These are phyloP conservation scores for Kwoniella shivajii DNA, from an alignment of 1,284 basidiomycete genomes.

Conservation along the genomic window DNA sequence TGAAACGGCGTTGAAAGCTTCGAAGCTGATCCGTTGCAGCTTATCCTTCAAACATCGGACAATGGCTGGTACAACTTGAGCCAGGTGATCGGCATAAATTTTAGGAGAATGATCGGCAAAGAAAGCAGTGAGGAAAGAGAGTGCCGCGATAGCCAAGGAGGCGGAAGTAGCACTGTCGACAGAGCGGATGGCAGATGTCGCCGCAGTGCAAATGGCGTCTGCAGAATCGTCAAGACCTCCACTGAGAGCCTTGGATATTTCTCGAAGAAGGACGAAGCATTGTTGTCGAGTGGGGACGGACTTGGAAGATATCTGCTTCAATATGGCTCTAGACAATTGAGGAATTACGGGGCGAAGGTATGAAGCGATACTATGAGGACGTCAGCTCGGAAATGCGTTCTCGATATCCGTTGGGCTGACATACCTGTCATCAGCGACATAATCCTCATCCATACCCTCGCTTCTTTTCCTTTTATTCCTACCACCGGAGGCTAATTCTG, in stretches of 20 bases:
- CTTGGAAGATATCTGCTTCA: constrained; percentile 83
- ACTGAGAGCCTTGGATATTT: constrained; percentile 75
- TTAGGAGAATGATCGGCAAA: constrained; percentile 76
- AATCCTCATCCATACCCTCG: constrained; percentile 64
- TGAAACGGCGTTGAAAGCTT: constrained; percentile 67
- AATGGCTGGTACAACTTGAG: constrained; percentile 70
- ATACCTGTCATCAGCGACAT: constrained; percentile 64
- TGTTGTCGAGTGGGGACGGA: constrained; percentile 81
- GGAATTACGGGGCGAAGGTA: constrained; percentile 71
- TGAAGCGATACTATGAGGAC: constrained; percentile 11
- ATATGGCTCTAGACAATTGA: constrained; percentile 73
- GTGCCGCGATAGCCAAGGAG: constrained; percentile 72
- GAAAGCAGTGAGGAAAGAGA: constrained; percentile 82
- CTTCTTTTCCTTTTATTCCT: constrained; percentile 67
- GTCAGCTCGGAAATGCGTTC: not conserved
- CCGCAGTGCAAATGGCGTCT: constrained; percentile 55
- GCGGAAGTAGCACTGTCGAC: constrained; percentile 69
- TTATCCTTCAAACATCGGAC: constrained; percentile 66
- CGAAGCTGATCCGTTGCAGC: constrained; percentile 61
- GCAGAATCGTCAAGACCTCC: constrained; percentile 79
- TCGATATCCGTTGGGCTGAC: constrained; percentile 50
- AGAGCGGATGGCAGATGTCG: constrained; percentile 43
- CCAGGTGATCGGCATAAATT: constrained; percentile 65
- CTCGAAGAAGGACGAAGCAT: constrained; percentile 76
- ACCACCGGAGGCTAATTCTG: constrained; percentile 34